Evolutionary conservation across 1,284 basidiomycete species (phyloP), one percentile per base, ranked within the genome.

Genomic region (Trichosporon sp.): DNA sequence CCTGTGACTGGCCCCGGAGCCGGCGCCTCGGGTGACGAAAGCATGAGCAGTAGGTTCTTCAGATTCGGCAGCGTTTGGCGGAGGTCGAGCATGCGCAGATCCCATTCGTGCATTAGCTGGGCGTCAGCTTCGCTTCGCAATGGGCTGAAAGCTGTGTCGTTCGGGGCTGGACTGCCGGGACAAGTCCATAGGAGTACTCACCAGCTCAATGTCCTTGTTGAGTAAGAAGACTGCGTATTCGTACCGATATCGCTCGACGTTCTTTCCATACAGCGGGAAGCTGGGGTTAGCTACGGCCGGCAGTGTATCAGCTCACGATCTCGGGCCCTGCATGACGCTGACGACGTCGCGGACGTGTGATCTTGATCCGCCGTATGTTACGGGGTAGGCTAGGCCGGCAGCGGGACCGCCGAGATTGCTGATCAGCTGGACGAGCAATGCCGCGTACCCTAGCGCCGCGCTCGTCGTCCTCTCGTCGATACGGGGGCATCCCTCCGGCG

Each of bases 191-290:
- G 60, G 49, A 8, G 59, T 13, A 74, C 86, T 71, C 71, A 94
- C 92, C 85, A 93, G 84, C 81, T 99, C 95, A 69, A 99, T 93
- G 77, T 99, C 85, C 81, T 99, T 99, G 83, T 99, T 99, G 37
- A 99, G 83, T 56, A 99, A 81, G 77, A 96, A 99, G 4, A 98
- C 94, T 9, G 89, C 96, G 80, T 99, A 99, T 77, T 99, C 95
- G 78, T 96, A 99, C 29, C 96, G 85, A 80, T 98, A 98, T 44
- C 88, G 88, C 77, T 99, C 96, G 62, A 97, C 93, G 10, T 94
- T 93, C 79, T 88, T 91, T 0, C 90, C 89, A 76, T 94, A 98
- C 34, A 99, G 82, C 10, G 95, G 95, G 77, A 96, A 97, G 5
- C 93, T 54, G 49, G 14, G 9, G 49, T 54, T 27, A 54, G 49